These are phyloP conservation scores for Viola odorata DNA, from an alignment of 345 rosid genomes.

Conservation along the genomic window DNA sequence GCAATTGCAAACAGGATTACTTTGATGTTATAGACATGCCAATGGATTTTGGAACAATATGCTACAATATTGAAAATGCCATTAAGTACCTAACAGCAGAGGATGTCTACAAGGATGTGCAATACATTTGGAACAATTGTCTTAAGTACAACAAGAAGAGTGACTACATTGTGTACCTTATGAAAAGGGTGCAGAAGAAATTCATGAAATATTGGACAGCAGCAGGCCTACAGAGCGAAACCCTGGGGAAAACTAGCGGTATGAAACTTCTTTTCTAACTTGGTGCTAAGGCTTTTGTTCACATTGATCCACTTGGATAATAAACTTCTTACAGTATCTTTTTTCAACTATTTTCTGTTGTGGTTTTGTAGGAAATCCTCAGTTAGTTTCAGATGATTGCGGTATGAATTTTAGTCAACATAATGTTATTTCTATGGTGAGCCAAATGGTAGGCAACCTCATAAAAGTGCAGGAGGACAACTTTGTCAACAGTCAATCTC, in stretches of 20 bases:
- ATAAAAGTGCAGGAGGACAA: too few relatives aligned
- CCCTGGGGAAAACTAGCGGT: slow-evolving; percentile 1
- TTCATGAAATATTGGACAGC: slow-evolving; percentile 87
- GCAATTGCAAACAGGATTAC: slow-evolving; percentile 50
- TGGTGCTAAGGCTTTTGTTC: too few relatives aligned
- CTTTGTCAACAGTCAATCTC: too few relatives aligned
- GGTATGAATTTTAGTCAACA: too few relatives aligned
- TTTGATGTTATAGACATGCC: slow-evolving; percentile 79
- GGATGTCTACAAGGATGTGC: slow-evolving; percentile 82
- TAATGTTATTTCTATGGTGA: too few relatives aligned
- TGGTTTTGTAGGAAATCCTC: too few relatives aligned
- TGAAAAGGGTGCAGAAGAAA: slow-evolving; percentile 92
- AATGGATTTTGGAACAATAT: slow-evolving; percentile 95
- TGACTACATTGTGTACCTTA: slow-evolving; percentile 83
- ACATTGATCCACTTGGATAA: too few relatives aligned
- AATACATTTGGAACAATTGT: slow-evolving; percentile 88
- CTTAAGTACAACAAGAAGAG: slow-evolving; percentile 82
- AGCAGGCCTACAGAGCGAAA: slow-evolving; percentile 37
- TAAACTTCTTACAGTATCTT: too few relatives aligned
- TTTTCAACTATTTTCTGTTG: too few relatives aligned
- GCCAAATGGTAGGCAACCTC: too few relatives aligned
- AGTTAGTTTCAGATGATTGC: too few relatives aligned
- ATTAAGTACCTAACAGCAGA: slow-evolving; percentile 61
- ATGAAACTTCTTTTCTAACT: too few relatives aligned
- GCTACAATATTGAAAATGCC: slow-evolving; percentile 59